Conservation (phyloP, 306 rosid genomes). For the Betula pendula region DNA sequence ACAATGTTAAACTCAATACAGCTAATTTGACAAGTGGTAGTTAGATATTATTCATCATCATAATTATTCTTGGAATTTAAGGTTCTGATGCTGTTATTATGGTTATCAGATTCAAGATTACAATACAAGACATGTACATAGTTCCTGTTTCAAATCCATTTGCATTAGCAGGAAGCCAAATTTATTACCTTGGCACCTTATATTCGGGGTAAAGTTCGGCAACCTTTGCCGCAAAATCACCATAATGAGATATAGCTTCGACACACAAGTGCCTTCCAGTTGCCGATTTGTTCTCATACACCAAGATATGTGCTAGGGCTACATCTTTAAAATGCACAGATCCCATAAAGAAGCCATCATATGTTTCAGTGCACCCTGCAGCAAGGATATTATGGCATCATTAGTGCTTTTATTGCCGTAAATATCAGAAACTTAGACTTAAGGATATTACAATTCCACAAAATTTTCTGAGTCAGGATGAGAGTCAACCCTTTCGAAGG, state of each 20-base stretch:
- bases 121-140: no score
- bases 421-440: not conserved
- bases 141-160: slow-evolving; percentile 3
- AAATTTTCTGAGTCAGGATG: no score
- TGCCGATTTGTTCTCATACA: slow-evolving; percentile 76
- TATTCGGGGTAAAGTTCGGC: slow-evolving; percentile 80
- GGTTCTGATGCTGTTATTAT: not conserved
- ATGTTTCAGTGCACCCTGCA: slow-evolving; percentile 77
- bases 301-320: slow-evolving; percentile 83
- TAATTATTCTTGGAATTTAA: not conserved
- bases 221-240: slow-evolving; percentile 80
- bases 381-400: slow-evolving; percentile 20
- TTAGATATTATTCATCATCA: not conserved
- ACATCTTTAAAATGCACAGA: slow-evolving; percentile 86
- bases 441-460: no score
- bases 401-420: not conserved
- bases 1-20: not conserved
- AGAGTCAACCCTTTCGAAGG: no score
- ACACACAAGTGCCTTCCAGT: slow-evolving; percentile 79
- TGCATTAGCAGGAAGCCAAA: slow-evolving; percentile 3
- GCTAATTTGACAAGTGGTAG: not conserved
- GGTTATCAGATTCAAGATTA: not conserved
- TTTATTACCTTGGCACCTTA: slow-evolving; percentile 60
- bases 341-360: slow-evolving; percentile 65
- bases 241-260: slow-evolving; percentile 78